Conservation (phyloP, 2,329 filamentous ascomycete species). For the Hymenoscyphus occultus region DNA sequence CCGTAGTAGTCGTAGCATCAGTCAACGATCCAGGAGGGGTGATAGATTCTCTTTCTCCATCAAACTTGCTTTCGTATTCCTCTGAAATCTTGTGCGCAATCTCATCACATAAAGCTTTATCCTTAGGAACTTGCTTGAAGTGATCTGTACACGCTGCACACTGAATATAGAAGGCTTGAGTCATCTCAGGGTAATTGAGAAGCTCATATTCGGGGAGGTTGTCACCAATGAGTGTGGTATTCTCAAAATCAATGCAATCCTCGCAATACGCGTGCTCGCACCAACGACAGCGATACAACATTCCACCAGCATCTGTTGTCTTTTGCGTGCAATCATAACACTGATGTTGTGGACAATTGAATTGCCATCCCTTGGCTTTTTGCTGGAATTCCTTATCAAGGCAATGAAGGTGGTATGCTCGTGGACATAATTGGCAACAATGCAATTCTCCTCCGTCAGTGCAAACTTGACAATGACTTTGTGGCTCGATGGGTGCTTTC, state of each 20-base stretch:
- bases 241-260: conserved; percentile 54
- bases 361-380: conserved; percentile 46
- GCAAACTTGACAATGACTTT: conserved; percentile 52
- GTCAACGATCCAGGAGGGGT: conserved; percentile 30
- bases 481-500: conserved; percentile 45
- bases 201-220: conserved; percentile 51
- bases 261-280: conserved; percentile 57
- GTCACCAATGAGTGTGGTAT: conserved; percentile 48
- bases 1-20: conserved; percentile 35
- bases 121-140: conserved; percentile 34
- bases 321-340: conserved; percentile 53
- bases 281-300: conserved; percentile 50
- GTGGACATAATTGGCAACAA: conserved; percentile 51
- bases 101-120: conserved; percentile 32
- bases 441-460: conserved; percentile 47
- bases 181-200: conserved; percentile 42
- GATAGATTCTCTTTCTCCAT: conserved; percentile 13
- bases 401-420: conserved; percentile 52
- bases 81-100: conserved; percentile 32
- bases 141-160: conserved; percentile 45
- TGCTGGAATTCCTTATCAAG: conserved; percentile 41
- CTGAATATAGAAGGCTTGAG: conserved; percentile 50
- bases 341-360: conserved; percentile 54
- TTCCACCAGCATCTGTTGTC: conserved; percentile 42
- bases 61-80: conserved; percentile 24